Evolutionary conservation across 169 alveolate species (phyloP), one percentile per base, ranked within the genome.

Genomic region (Plasmodium coatneyi): DNA sequence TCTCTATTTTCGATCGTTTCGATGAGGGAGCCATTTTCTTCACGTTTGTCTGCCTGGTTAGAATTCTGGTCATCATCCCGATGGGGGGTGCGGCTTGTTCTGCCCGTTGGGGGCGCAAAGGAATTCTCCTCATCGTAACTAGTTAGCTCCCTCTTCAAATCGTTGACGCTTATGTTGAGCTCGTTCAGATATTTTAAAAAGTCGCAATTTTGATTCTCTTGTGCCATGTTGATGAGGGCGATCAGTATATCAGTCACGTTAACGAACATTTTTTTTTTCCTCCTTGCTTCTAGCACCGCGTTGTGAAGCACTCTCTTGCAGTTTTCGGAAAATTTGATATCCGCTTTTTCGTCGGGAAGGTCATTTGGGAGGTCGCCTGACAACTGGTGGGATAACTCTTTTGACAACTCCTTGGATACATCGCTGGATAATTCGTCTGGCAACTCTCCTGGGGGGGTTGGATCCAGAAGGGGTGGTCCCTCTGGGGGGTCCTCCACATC

Each of bases 201-300:
- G 22, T 71, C 94, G 22, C 30, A 56, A n/a, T 89, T 41, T 3
- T 56, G 32, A 14, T 66, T 56, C 41, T 84, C 93, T 34, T 79
- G 43, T 2, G 94, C 87, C 46, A 89, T 52, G 49, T 89, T 60
- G 66, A 89, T 78, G 46, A 89, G 72, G 49, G 94, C 81, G 43
- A 79, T 7, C 12, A 89, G 82, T 79, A 89, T 89, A 52, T 89
- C 94, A 43, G 82, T 54, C 30, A 89, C 79, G 32, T 66, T 89
- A 10, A 89, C 94, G 82, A 89, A 79, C 34, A 89, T 79, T 89
- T 79, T 89, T 3, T 80, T 78, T 66, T 79, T 89, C 71, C 52
- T 89, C 46, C 54, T 89, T 43, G 94, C 94, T 78, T 89, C 94
- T 54, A 79, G 71, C 66, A 89, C 81, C 32, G 94, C 94, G 46